These are phyloP conservation scores for Xylariaceae sp. DNA, from an alignment of 2,329 filamentous ascomycete species.

Conservation along the genomic window DNA sequence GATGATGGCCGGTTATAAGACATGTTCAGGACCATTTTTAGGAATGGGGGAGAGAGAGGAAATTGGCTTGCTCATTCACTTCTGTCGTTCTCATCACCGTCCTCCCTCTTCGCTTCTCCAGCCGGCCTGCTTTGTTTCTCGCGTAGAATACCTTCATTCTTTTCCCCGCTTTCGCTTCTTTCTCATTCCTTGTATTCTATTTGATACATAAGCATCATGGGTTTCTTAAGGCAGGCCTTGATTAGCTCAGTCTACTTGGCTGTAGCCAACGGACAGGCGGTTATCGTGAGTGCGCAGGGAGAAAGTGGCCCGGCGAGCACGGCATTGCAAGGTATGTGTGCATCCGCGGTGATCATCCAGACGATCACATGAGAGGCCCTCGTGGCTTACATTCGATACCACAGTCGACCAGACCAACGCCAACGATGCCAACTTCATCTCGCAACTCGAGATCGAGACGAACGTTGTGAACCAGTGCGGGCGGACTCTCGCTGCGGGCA, in stretches of 20 bases:
- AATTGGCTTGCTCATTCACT: background rate
- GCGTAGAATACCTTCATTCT: conserved; percentile 7
- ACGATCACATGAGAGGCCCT: conserved; percentile 4
- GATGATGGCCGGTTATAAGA: too few species aligned
- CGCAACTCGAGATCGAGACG: conserved; percentile 23
- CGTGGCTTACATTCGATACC: conserved; percentile 20
- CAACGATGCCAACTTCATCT: conserved; percentile 20
- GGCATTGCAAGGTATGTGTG: conserved; percentile 23
- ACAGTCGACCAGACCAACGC: conserved; percentile 15
- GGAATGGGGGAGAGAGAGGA: conserved; percentile 6
- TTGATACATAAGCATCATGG: conserved; percentile 13
- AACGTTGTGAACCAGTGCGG: conserved; percentile 42
- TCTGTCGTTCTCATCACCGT: conserved; percentile 5
- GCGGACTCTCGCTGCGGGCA: conserved; percentile 41
- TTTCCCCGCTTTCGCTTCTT: conserved; percentile 3
- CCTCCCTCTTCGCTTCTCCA: conserved; percentile 9
- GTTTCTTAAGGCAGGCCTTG: conserved; percentile 13
- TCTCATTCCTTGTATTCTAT: conserved; percentile 3
- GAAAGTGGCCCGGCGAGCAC: conserved; percentile 20
- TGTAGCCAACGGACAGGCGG: conserved; percentile 27
- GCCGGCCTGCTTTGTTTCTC: conserved; percentile 20
- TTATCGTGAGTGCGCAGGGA: conserved; percentile 27
- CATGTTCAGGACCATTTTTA: background rate
- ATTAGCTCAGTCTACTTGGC: conserved; percentile 19
- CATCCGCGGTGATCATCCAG: conserved; percentile 4